A percentile compares a stretch with the other conserved stretches of the same genome.
Conservation (phyloP, 2,329 filamentous ascomycete genomes). For the Trichoderma sp. region DNA sequence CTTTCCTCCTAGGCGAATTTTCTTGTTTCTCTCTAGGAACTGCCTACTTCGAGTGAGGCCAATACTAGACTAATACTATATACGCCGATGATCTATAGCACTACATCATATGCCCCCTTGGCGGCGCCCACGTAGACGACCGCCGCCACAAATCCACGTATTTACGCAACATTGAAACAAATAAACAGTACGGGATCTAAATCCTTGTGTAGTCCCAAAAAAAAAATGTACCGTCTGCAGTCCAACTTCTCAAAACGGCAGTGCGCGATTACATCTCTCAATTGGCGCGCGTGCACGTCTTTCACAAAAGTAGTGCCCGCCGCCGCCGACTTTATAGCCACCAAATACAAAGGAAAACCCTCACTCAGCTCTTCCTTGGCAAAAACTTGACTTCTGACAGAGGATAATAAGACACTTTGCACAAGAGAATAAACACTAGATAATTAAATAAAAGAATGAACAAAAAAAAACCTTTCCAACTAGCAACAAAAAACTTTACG, state of each 20-base stretch:
- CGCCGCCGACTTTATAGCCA: background rate
- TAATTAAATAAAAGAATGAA: background rate
- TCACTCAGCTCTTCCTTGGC: background rate
- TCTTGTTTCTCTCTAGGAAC: background rate
- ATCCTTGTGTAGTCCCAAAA: background rate
- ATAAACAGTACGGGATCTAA: background rate
- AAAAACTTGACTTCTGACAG: conserved; percentile 5
- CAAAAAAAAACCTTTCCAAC: too few relatives aligned
- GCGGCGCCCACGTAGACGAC: background rate
- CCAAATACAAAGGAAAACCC: background rate
- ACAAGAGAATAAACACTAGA: too few relatives aligned
- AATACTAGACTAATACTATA: background rate
- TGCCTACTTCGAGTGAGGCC: background rate
- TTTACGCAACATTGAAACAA: background rate
- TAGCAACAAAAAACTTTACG: too few relatives aligned
- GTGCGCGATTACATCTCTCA: background rate
- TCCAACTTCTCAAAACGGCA: background rate
- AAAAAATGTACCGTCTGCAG: background rate
- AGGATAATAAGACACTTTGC: background rate
- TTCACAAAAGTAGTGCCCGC: background rate
- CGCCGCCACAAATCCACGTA: conserved; percentile 7
- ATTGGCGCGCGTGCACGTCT: background rate
- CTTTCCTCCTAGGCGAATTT: background rate
- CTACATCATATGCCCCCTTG: background rate
- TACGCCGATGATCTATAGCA: background rate